Percentiles rank a stretch among this genome's conserved stretches.
These are phyloP conservation scores for Magnolia changhungtana DNA, from an alignment of 164 flowering plant species.

Conservation along the genomic window DNA sequence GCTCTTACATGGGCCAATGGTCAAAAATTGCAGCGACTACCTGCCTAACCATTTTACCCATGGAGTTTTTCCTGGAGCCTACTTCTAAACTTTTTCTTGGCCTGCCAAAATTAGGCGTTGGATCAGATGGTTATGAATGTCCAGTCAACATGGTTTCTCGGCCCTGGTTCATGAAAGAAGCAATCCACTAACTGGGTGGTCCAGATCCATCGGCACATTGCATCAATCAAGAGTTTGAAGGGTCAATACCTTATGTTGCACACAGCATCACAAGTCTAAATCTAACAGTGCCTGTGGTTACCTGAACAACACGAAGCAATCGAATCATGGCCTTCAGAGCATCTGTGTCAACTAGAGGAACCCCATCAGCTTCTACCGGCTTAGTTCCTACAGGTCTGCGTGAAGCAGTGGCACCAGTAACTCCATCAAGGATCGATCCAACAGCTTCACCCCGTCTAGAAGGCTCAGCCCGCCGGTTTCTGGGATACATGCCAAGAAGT, in stretches of 20 bases:
- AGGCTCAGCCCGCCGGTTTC: slow-evolving; percentile 82
- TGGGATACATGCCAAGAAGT: slow-evolving; percentile 85
- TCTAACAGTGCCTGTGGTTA: slow-evolving; percentile 16
- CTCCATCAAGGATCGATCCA: slow-evolving; percentile 60
- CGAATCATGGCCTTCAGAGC: slow-evolving; percentile 85
- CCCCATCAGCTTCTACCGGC: slow-evolving; percentile 85
- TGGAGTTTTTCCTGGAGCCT: no score
- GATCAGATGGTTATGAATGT: no score
- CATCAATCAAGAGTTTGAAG: no score
- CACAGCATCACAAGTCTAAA: neutral
- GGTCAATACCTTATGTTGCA: neutral
- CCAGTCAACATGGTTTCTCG: no score
- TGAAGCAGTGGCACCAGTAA: slow-evolving; percentile 48
- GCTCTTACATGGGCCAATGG: no score
- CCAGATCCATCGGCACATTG: no score
- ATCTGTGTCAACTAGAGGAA: slow-evolving; percentile 76
- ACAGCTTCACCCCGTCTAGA: slow-evolving; percentile 77
- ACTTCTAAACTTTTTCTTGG: no score
- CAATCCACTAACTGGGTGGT: no score
- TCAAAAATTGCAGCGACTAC: no score
- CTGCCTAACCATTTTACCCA: no score
- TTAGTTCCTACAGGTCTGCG: slow-evolving; percentile 67
- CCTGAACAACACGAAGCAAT: slow-evolving; percentile 91
- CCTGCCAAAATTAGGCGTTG: no score
- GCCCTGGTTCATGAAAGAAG: no score